phyloP scores from a whole-genome alignment of 176 grass and related monocot genomes.

The Ensete ventricosum region DNA sequence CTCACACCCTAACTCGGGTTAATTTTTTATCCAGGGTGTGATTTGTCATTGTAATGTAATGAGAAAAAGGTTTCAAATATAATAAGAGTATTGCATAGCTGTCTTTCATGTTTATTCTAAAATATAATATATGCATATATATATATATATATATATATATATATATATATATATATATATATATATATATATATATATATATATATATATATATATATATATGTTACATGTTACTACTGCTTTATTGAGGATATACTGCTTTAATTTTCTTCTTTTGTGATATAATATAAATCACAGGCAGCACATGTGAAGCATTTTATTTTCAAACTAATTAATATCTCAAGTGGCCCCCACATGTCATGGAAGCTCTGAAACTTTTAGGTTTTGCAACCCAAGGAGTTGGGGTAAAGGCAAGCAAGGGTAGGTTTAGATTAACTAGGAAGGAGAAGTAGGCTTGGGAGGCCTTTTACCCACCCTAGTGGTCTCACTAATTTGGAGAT shows the following conservation, averaged over 20 bases:
- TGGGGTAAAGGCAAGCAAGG: neutral
- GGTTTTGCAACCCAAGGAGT: neutral
- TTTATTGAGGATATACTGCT: too few species aligned
- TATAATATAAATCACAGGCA: too few species aligned
- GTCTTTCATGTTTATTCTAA: neutral
- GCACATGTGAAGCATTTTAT: neutral
- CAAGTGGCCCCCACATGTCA: neutral
- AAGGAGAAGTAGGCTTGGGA: neutral
- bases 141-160: too few species aligned
- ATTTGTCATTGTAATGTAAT: constrained; percentile 2
- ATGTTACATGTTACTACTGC: too few species aligned
- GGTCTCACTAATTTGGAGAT: too few species aligned
- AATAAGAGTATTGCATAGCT: neutral
- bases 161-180: too few species aligned
- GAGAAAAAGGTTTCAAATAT: neutral
- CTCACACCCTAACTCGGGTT: neutral
- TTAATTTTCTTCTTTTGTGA: neutral
- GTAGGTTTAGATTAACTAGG: neutral
- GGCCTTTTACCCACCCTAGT: too few species aligned
- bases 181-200: too few species aligned
- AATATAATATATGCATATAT: neutral
- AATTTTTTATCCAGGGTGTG: neutral
- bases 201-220: too few species aligned
- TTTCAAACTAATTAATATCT: neutral
- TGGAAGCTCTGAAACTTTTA: neutral